A percentile compares a stretch with the other conserved stretches of the same genome.
Evolutionary conservation across 2,329 filamentous ascomycete genomes (phyloP).

Genomic region (Fusarium albidum): DNA sequence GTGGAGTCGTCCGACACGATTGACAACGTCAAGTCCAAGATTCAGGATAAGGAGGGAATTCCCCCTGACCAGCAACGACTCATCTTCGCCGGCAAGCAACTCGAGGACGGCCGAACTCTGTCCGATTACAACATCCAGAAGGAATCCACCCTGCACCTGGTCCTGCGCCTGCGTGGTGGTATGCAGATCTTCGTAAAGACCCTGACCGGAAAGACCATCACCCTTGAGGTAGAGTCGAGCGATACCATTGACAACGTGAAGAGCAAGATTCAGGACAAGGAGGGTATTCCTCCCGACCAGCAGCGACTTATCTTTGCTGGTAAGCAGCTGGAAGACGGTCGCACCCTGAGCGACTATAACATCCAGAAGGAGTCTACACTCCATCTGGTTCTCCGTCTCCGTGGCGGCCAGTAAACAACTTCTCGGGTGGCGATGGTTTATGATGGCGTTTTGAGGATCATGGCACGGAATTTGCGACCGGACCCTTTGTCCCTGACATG

Average conservation of each 20-base stretch:
- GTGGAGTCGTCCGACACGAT: conserved; percentile 91
- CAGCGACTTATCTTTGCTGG: conserved; percentile 96
- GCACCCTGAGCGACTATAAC: conserved; percentile 91
- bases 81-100: conserved; percentile 92
- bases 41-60: conserved; percentile 92
- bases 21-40: conserved; percentile 94
- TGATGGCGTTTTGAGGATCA: conserved; percentile 60
- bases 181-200: conserved; percentile 84
- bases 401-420: conserved; percentile 68
- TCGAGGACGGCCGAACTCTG: conserved; percentile 90
- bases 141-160: conserved; percentile 82
- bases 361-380: conserved; percentile 94
- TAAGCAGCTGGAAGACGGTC: conserved; percentile 95
- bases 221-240: conserved; percentile 85
- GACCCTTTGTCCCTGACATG: conserved; percentile 28
- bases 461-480: conserved; percentile 26
- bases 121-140: conserved; percentile 98
- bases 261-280: conserved; percentile 98
- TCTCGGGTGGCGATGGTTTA: conserved; percentile 52
- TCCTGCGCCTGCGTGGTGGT: conserved; percentile 82
- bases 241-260: conserved; percentile 98
- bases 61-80: conserved; percentile 94
- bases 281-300: conserved; percentile 95
- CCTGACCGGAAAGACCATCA: conserved; percentile 94
- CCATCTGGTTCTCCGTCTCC: conserved; percentile 88